These are phyloP conservation scores for Aspergillus arachidicola DNA, from an alignment of 2,329 filamentous ascomycete species.

Conservation along the genomic window DNA sequence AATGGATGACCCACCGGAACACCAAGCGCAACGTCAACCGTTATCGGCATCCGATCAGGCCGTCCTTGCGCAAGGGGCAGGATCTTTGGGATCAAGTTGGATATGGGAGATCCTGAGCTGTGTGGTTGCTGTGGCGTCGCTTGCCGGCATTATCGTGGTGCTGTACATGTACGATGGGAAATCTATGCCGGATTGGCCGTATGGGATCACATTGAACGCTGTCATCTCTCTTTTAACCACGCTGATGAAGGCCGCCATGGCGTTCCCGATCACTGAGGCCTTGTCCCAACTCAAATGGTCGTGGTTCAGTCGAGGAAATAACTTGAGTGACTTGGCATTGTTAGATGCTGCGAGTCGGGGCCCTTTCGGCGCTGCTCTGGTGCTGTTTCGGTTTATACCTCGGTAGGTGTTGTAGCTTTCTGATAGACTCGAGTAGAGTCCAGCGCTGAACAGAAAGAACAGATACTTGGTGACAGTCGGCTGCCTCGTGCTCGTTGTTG, in stretches of 20 bases:
- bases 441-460: not conserved
- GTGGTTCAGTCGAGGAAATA: constrained; percentile 32
- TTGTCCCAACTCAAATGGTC: constrained; percentile 40
- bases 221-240: constrained; percentile 33
- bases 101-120: constrained; percentile 24
- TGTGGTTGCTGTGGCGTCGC: constrained; percentile 33
- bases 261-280: constrained; percentile 32
- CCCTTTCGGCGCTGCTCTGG: constrained; percentile 29
- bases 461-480: constrained; percentile 32
- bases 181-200: constrained; percentile 33
- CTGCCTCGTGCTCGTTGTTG: constrained; percentile 31
- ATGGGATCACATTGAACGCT: constrained; percentile 36
- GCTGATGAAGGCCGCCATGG: constrained; percentile 33
- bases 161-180: constrained; percentile 31
- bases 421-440: not conserved
- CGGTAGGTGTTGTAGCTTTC: constrained; percentile 19
- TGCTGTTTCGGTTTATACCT: constrained; percentile 29
- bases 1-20: constrained; percentile 14
- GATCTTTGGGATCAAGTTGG: constrained; percentile 24
- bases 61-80: constrained; percentile 15
- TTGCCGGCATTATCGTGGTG: constrained; percentile 37
- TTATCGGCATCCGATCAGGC: constrained; percentile 18
- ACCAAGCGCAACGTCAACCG: constrained; percentile 9
- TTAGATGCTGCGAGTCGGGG: constrained; percentile 40
- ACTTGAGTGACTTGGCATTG: constrained; percentile 33